Evolutionary conservation across 2,329 filamentous ascomycete species (phyloP), one percentile per base, ranked within the genome.

Genomic region (Fusarium sp.): DNA sequence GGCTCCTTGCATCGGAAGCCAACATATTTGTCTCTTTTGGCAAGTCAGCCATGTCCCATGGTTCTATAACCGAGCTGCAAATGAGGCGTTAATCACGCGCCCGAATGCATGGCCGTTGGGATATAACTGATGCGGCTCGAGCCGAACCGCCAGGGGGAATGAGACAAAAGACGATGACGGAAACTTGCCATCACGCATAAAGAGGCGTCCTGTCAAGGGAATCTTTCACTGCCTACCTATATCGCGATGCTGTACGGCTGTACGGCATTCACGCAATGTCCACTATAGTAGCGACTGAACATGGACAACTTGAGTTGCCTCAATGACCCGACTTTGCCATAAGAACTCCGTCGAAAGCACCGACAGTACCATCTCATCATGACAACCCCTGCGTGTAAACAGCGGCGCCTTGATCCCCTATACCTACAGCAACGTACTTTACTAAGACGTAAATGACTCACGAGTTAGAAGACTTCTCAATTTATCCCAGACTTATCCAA

Each of bases 361-460:
- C 13, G 9, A 26, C 13, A 52, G 32, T 36, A 18, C n/a, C 32
- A 20, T 20, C n/a, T 36, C 18, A 36, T 26, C 32, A 36, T 52
- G 32, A 26, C 6, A 26, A 3, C 30, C 18, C 9, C 13, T 36
- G 13, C 17, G 8, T 36, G 5, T 36, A 8, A 36, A 36, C n/a
- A 22, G 13, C 5, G 3, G n/a, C 2, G 18, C 18, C 30, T 26
- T 36, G n/a, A 15, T 52, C 5, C 6, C 8, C 30, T 36, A 12
- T 18, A 51, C 18, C 9, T 52, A 26, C 9, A 22, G n/a, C 9
- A 36, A 15, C 17, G 20, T 9, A 6, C 26, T 26, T 12, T 1
- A 15, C 3, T 4, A n/a, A 4, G 34, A 10, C 28, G 18, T 14
- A 7, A 22, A 22, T 17, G 4, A 14, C n/a, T 1, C 18, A 10